Percentiles rank a stretch among this genome's conserved stretches.
Conservation (phyloP, 331 rosid genomes). For the Rosa hybrid region DNA sequence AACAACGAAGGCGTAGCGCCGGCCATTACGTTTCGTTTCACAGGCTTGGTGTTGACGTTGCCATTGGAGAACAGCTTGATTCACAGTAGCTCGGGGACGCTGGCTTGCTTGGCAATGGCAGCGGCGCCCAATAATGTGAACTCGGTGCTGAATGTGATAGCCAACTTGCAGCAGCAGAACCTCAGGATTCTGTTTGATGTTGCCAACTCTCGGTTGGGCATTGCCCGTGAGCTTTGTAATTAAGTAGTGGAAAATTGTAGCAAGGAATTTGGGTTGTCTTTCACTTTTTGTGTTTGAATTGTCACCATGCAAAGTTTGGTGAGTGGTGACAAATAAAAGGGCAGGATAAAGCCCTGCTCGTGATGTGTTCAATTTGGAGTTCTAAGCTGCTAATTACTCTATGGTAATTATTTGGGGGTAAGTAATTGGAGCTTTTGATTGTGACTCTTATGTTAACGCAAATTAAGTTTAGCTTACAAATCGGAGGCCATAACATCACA, state of each 20-base stretch:
- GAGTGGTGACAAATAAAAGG: conserved; percentile 2
- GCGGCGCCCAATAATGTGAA: conserved; percentile 80
- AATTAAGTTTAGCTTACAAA: background rate
- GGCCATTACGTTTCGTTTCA: conserved; percentile 48
- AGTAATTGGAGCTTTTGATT: background rate
- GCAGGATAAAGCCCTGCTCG: background rate
- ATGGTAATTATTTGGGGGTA: background rate
- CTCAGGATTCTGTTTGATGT: conserved; percentile 84
- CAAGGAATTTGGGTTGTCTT: background rate
- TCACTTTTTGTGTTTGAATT: background rate
- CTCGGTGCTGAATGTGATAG: conserved; percentile 83
- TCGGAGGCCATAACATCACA: background rate
- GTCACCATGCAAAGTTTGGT: background rate
- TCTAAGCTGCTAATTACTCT: background rate
- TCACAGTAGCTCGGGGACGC: conserved; percentile 76
- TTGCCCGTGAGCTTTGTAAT: conserved; percentile 89
- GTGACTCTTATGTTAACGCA: background rate
- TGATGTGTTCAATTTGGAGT: background rate
- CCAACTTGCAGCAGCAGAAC: conserved; percentile 90
- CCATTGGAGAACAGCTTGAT: conserved; percentile 81
- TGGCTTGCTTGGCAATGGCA: conserved; percentile 91
- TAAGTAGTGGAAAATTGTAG: conserved; percentile 17
- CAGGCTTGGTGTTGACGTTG: conserved; percentile 58
- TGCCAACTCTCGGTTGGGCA: conserved; percentile 67
- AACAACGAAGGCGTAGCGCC: conserved; percentile 58